Evolutionary conservation across 768 basidiomycete species (phyloP).

Genomic region (Suillus subluteus): DNA sequence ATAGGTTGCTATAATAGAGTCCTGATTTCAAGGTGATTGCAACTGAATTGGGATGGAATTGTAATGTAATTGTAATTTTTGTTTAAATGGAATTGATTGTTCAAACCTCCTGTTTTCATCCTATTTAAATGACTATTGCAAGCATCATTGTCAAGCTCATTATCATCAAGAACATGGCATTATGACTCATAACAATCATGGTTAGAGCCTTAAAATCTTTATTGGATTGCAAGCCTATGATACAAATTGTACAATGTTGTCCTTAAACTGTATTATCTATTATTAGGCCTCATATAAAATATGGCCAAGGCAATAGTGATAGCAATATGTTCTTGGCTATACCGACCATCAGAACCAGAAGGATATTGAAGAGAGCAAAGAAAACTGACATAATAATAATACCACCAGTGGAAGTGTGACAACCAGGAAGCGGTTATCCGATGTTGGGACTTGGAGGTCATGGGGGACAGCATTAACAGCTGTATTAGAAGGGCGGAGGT

Average conservation of each 20-base stretch:
- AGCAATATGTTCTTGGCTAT: not conserved
- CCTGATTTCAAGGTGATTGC: not conserved
- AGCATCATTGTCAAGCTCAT: constrained; percentile 4
- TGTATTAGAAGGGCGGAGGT: too few species aligned
- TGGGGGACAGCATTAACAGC: too few species aligned
- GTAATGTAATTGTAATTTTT: not conserved
- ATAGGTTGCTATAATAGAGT: not conserved
- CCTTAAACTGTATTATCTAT: not conserved
- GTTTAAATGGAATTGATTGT: not conserved
- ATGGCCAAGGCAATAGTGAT: not conserved
- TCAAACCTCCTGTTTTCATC: not conserved
- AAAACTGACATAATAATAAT: too few species aligned
- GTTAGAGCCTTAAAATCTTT: not conserved
- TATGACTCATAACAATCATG: not conserved
- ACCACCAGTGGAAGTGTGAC: too few species aligned
- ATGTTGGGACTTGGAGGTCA: too few species aligned
- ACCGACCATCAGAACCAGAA: too few species aligned
- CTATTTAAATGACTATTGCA: not conserved
- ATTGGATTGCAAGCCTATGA: not conserved
- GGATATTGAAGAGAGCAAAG: too few species aligned
- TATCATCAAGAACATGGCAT: not conserved
- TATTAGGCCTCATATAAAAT: not conserved
- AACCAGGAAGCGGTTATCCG: too few species aligned
- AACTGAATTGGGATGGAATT: not conserved
- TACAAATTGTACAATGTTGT: not conserved